Conservation (phyloP, 2,329 filamentous ascomycete species). For the Achaetomium macrosporum region DNA sequence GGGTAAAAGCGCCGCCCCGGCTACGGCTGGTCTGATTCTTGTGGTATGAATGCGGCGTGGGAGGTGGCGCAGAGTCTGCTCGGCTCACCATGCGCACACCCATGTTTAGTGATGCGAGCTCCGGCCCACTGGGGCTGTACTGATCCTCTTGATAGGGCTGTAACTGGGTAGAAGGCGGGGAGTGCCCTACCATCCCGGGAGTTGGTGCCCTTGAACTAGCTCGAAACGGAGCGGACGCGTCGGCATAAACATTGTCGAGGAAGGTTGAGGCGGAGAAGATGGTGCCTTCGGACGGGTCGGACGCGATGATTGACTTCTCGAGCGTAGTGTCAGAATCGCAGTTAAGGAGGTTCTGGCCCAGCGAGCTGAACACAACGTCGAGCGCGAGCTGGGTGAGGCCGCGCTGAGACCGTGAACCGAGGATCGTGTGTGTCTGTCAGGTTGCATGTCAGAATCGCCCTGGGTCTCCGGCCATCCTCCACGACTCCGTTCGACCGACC, state of each 20-base stretch:
- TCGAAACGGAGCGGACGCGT: slow-evolving; percentile 51
- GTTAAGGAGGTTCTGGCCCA: slow-evolving; percentile 66
- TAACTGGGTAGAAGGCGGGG: slow-evolving; percentile 26
- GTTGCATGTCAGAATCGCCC: slow-evolving; percentile 7
- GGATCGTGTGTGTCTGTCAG: slow-evolving; percentile 82
- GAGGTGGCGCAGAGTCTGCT: slow-evolving; percentile 23
- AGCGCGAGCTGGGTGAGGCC: slow-evolving; percentile 88
- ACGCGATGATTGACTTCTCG: slow-evolving; percentile 67
- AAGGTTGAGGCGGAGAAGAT: slow-evolving; percentile 70
- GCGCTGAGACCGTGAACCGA: slow-evolving; percentile 79
- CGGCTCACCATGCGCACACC: slow-evolving; percentile 42
- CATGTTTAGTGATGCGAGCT: slow-evolving; percentile 30
- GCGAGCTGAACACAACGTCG: slow-evolving; percentile 80
- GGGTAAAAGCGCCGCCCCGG: slow-evolving; percentile 6
- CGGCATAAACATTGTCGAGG: slow-evolving; percentile 71
- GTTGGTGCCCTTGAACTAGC: slow-evolving; percentile 61
- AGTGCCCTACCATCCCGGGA: slow-evolving; percentile 59
- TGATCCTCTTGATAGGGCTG: slow-evolving; percentile 31
- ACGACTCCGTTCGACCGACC: slow-evolving; percentile 43
- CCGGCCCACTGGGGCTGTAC: neutral
- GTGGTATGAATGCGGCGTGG: slow-evolving; percentile 10
- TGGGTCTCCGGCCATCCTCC: neutral
- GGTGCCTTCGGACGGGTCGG: slow-evolving; percentile 75
- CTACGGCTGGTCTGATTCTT: neutral
- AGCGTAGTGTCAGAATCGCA: slow-evolving; percentile 51